Evolutionary conservation across 352 stramenopile genomes (phyloP).

Genomic region (Globisporangium iwayamae): DNA sequence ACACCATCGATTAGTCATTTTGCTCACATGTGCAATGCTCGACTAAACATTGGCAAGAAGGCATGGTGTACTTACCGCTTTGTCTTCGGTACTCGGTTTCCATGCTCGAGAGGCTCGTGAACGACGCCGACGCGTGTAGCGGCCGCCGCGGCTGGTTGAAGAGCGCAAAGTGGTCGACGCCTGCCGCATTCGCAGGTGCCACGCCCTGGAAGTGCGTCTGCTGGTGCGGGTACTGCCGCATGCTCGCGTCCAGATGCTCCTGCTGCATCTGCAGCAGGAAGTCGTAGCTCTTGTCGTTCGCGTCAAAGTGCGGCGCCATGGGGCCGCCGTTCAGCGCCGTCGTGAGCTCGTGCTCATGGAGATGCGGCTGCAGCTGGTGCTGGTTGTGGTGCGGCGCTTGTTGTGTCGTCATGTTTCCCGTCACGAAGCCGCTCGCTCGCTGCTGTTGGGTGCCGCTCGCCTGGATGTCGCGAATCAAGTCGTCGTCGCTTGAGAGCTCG

Average conservation of each 20-base stretch:
- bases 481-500: conserved; percentile 42
- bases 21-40: too few relatives aligned
- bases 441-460: not conserved
- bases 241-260: conserved; percentile 29
- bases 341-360: conserved; percentile 3
- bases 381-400: not conserved
- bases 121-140: conserved; percentile 67
- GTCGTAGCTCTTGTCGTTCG: conserved; percentile 41
- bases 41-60: not conserved
- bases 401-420: conserved; percentile 4
- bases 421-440: not conserved
- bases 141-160: conserved; percentile 27
- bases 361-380: not conserved
- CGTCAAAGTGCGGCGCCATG: conserved; percentile 15
- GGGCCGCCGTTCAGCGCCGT: not conserved
- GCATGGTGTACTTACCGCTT: conserved; percentile 24
- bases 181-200: not conserved
- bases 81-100: conserved; percentile 57
- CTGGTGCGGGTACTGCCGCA: conserved; percentile 43
- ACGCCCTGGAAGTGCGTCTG: conserved; percentile 22
- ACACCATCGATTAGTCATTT: not conserved
- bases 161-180: conserved; percentile 20
- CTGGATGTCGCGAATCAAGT: conserved; percentile 40
- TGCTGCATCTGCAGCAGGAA: conserved; percentile 62
- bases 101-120: conserved; percentile 72